Percentiles rank a stretch among this genome's conserved stretches.
phyloP scores from a whole-genome alignment of 139 green algal genomes.

The Tetradesmus lagerheimii region DNA sequence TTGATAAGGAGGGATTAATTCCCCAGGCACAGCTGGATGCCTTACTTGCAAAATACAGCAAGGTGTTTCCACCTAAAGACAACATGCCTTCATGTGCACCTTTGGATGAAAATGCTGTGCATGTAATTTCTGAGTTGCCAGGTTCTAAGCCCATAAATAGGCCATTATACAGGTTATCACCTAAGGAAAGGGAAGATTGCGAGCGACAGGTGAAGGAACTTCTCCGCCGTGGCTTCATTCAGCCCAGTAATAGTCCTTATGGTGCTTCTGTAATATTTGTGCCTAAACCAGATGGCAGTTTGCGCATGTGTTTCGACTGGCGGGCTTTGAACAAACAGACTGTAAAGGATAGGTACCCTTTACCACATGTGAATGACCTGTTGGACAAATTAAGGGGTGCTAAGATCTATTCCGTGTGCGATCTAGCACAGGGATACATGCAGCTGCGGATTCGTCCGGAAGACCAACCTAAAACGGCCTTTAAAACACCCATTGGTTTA shows the following conservation, averaged over 20 bases:
- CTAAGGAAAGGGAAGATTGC: too few relatives aligned
- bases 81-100: too few relatives aligned
- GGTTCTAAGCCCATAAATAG: too few relatives aligned
- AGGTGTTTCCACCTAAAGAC: too few relatives aligned
- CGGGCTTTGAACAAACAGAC: slow-evolving; percentile 49
- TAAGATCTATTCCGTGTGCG: background rate
- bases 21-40: too few relatives aligned
- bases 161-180: too few relatives aligned
- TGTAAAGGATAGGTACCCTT: slow-evolving; percentile 45
- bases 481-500: background rate
- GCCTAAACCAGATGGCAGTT: slow-evolving; percentile 62
- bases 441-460: background rate
- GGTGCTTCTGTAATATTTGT: slow-evolving; percentile 58
- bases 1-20: too few relatives aligned
- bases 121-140: too few relatives aligned
- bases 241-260: slow-evolving; percentile 45
- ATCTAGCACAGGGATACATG: background rate
- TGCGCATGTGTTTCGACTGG: slow-evolving; percentile 66
- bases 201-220: too few relatives aligned
- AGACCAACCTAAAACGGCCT: background rate
- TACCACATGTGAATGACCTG: slow-evolving; percentile 1
- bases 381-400: background rate
- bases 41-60: too few relatives aligned
- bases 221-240: too few relatives aligned
- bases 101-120: too few relatives aligned